Conservation (phyloP, 495 filamentous ascomycete genomes). For the Aspergillus taichungensis region DNA sequence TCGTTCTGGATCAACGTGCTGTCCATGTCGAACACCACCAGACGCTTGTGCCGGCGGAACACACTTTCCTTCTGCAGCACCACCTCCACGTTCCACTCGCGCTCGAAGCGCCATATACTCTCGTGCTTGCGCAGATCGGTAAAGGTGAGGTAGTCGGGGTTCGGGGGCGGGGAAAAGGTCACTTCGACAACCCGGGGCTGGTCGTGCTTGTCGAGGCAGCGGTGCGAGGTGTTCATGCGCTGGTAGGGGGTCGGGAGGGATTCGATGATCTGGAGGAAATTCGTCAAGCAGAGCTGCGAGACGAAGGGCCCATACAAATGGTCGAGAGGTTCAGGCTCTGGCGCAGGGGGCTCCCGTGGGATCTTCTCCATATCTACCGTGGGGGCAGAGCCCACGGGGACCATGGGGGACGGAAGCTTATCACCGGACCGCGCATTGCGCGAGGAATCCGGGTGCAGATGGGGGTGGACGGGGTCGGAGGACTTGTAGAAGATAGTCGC, state of each 20-base stretch:
- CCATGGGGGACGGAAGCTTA: conserved; percentile 30
- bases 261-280: conserved; percentile 69
- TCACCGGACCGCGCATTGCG: conserved; percentile 15
- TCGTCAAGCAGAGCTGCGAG: conserved; percentile 71
- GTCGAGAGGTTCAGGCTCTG: conserved; percentile 58
- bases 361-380: conserved; percentile 59
- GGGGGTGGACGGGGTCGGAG: conserved; percentile 31
- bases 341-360: conserved; percentile 60
- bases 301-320: conserved; percentile 70
- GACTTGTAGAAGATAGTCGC: conserved; percentile 43
- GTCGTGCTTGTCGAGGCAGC: conserved; percentile 54
- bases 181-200: conserved; percentile 64
- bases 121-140: conserved; percentile 67
- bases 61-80: conserved; percentile 61
- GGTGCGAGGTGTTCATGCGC: conserved; percentile 56
- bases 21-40: conserved; percentile 97
- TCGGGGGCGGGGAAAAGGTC: conserved; percentile 57
- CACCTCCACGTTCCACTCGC: conserved; percentile 80
- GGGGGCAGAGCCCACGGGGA: conserved; percentile 48
- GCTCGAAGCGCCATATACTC: conserved; percentile 71
- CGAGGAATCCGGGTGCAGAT: conserved; percentile 34
- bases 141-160: conserved; percentile 58
- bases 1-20: conserved; percentile 93
- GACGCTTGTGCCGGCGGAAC: conserved; percentile 65
- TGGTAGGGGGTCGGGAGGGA: conserved; percentile 54